Percentiles rank a stretch among this genome's conserved stretches.
Conservation (phyloP, 169 alveolate species). For the Plasmodium fragile region DNA sequence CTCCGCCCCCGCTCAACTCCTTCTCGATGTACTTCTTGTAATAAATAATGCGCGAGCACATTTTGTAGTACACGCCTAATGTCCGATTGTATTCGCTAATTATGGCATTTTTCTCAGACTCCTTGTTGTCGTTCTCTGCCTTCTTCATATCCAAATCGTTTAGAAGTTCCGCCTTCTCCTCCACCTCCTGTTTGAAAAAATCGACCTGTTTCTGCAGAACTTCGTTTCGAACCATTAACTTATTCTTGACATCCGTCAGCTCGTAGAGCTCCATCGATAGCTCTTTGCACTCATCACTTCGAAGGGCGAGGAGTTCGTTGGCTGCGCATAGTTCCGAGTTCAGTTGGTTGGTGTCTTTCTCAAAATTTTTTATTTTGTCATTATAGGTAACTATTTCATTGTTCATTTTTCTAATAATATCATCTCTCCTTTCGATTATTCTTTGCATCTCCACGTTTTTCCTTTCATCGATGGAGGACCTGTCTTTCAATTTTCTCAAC, state of each 20-base stretch:
- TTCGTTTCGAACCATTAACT: slow-evolving; percentile 56
- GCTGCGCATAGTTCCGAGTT: slow-evolving; percentile 68
- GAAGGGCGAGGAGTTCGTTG: slow-evolving; percentile 51
- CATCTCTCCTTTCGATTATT: slow-evolving; percentile 66
- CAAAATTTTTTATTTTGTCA: slow-evolving; percentile 60
- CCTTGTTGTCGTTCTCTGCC: slow-evolving; percentile 5
- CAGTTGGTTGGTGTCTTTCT: slow-evolving; percentile 47
- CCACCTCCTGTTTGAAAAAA: slow-evolving; percentile 44
- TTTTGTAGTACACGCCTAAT: slow-evolving; percentile 41
- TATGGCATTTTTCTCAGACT: slow-evolving; percentile 26
- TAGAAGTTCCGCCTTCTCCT: slow-evolving; percentile 39
- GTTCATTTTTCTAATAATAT: slow-evolving; percentile 60
- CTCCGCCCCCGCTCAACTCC: background rate
- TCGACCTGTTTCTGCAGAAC: slow-evolving; percentile 46
- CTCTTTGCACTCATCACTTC: slow-evolving; percentile 76
- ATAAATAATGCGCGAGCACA: slow-evolving; percentile 48
- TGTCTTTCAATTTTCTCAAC: slow-evolving; percentile 52
- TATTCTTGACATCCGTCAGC: slow-evolving; percentile 61
- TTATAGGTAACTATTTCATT: slow-evolving; percentile 52
- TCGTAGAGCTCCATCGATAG: slow-evolving; percentile 51
- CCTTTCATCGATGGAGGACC: slow-evolving; percentile 35
- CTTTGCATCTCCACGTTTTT: slow-evolving; percentile 63
- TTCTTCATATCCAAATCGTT: slow-evolving; percentile 36
- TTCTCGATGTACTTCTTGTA: slow-evolving; percentile 49
- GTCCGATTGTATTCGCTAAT: slow-evolving; percentile 44